These are phyloP conservation scores for Backusella morwellensis DNA, from an alignment of 192 early-diverging fungal genomes.

Conservation along the genomic window DNA sequence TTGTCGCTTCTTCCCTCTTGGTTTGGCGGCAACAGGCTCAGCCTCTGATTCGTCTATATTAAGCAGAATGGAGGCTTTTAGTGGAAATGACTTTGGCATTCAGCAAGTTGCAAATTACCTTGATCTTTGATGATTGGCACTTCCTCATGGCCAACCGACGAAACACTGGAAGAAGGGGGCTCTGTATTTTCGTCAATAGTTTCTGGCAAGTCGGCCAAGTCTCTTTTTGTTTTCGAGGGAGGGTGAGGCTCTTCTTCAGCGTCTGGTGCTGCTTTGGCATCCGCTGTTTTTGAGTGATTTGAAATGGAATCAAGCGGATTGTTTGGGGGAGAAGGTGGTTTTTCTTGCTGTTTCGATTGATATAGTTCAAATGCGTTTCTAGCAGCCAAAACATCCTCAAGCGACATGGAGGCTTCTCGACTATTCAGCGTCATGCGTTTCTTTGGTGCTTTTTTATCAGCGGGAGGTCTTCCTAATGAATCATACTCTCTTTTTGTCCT, in stretches of 20 bases:
- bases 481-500: constrained; percentile 25
- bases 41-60: neutral
- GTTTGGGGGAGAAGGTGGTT: neutral
- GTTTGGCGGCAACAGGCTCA: neutral
- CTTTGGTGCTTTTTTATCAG: constrained; percentile 43
- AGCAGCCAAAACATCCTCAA: constrained; percentile 43
- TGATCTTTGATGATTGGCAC: neutral
- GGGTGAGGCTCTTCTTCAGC: neutral
- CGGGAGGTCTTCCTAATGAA: neutral
- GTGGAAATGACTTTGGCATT: too few species aligned
- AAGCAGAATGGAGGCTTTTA: neutral
- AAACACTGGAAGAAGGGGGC: constrained; percentile 10
- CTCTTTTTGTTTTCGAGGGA: neutral
- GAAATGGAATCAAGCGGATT: constrained; percentile 1
- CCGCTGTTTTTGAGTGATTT: neutral
- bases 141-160: constrained; percentile 18
- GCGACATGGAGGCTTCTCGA: constrained; percentile 50
- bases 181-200: constrained; percentile 10
- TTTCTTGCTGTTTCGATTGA: neutral
- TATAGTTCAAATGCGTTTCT: constrained; percentile 19
- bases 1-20: neutral
- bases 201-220: neutral
- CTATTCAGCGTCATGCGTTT: constrained; percentile 56
- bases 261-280: neutral
- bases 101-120: neutral